Conservation (phyloP, 495 filamentous ascomycete species). For the Tuber melanosporum region DNA sequence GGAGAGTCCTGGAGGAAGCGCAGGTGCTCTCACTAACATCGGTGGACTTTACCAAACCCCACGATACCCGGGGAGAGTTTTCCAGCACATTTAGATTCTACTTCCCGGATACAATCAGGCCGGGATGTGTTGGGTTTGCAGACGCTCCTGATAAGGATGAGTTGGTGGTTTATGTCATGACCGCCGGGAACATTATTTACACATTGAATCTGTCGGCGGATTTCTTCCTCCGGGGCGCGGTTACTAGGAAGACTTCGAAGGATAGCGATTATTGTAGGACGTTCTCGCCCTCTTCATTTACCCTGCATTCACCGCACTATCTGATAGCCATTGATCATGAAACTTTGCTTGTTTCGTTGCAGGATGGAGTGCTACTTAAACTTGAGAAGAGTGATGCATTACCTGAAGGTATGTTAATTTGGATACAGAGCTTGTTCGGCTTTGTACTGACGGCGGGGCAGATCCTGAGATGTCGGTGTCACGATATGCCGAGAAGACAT, state of each 20-base stretch:
- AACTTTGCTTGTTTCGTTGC: constrained; percentile 70
- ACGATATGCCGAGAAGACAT: constrained; percentile 38
- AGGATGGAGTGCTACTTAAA: constrained; percentile 73
- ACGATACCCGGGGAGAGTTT: constrained; percentile 58
- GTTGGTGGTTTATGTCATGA: constrained; percentile 73
- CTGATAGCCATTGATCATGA: constrained; percentile 64
- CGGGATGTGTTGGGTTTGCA: constrained; percentile 69
- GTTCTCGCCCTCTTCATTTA: constrained; percentile 62
- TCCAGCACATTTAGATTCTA: constrained; percentile 65
- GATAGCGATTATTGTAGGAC: constrained; percentile 65
- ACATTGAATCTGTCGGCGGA: constrained; percentile 73
- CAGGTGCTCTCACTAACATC: constrained; percentile 75
- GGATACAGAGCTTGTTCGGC: background rate
- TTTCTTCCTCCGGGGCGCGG: constrained; percentile 58
- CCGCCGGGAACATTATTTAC: constrained; percentile 67
- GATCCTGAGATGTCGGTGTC: constrained; percentile 35
- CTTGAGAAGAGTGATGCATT: constrained; percentile 48
- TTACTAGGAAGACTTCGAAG: constrained; percentile 27
- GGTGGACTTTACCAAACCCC: constrained; percentile 69
- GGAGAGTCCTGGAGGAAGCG: constrained; percentile 77
- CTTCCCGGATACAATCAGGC: constrained; percentile 64
- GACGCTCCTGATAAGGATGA: constrained; percentile 72
- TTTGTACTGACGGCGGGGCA: constrained; percentile 9
- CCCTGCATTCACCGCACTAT: constrained; percentile 72
- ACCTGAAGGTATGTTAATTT: constrained; percentile 20